Conservation (phyloP, 2,329 filamentous ascomycete species). For the Fusarium verrucosum region DNA sequence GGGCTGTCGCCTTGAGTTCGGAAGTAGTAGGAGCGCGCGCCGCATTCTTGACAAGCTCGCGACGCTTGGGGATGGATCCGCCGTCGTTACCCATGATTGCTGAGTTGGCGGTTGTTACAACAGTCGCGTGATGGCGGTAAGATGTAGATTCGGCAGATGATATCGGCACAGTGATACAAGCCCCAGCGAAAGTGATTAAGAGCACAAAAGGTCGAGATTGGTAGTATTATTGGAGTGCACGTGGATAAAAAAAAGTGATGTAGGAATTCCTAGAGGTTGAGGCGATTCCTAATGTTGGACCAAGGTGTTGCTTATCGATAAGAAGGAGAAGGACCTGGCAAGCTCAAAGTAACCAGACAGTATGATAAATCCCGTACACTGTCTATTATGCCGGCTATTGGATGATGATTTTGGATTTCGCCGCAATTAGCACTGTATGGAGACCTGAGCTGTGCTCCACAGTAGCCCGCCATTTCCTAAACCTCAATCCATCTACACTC, state of each 20-base stretch:
- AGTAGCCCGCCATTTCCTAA: constrained; percentile 37
- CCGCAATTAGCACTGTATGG: constrained; percentile 30
- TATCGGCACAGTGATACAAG: neutral
- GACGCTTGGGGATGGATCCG: constrained; percentile 92
- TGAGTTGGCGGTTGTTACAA: neutral
- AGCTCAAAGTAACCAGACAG: neutral
- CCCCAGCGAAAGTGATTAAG: neutral
- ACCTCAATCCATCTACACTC: constrained; percentile 36
- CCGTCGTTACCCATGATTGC: constrained; percentile 94
- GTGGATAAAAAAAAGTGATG: constrained; percentile 7
- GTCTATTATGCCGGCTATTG: accelerated
- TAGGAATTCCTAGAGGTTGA: constrained; percentile 5
- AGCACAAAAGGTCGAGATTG: neutral
- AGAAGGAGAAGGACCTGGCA: neutral
- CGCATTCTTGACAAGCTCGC: constrained; percentile 94
- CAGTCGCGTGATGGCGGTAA: neutral
- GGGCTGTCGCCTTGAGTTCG: constrained; percentile 87
- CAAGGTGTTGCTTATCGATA: constrained; percentile 38
- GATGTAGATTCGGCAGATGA: neutral
- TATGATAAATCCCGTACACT: accelerated
- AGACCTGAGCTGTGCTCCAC: constrained; percentile 17
- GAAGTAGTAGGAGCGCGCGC: constrained; percentile 83
- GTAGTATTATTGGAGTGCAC: neutral
- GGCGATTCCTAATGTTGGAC: constrained; percentile 37
- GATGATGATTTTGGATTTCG: neutral